These are phyloP conservation scores for Cupressus sempervirens DNA, from an alignment of 75 land plant genomes.

Conservation along the genomic window DNA sequence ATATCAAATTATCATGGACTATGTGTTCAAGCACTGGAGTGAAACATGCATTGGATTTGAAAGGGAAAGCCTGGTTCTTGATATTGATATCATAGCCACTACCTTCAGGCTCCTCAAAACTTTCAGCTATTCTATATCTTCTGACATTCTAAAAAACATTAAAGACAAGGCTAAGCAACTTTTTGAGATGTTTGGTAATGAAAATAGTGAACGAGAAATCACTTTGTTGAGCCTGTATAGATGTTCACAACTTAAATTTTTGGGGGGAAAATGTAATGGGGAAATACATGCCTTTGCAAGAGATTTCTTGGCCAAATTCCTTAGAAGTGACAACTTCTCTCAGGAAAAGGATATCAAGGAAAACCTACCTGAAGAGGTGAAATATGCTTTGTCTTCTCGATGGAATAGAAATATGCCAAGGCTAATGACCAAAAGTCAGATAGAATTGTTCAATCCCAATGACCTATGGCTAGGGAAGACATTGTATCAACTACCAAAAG, in stretches of 20 bases:
- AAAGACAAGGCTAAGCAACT: too few species aligned
- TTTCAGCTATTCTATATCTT: neutral
- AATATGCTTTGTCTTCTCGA: conserved; percentile 10
- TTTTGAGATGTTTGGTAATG: too few species aligned
- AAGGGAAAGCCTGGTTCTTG: too few species aligned
- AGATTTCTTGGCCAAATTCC: neutral
- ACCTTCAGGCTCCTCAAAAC: too few species aligned
- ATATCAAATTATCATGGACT: too few species aligned
- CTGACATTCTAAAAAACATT: conserved; percentile 7
- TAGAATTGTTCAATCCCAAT: too few species aligned
- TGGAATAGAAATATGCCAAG: conserved; percentile 73
- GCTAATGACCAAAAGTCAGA: neutral
- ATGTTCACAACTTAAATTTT: conserved; percentile 34
- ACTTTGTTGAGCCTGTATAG: conserved; percentile 57
- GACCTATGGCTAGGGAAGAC: too few species aligned
- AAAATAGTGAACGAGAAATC: conserved; percentile 66
- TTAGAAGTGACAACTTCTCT: neutral
- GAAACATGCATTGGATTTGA: too few species aligned
- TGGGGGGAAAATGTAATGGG: too few species aligned
- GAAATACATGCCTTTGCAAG: too few species aligned
- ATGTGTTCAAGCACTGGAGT: too few species aligned
- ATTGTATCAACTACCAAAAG: conserved; percentile 57
- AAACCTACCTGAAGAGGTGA: conserved; percentile 14
- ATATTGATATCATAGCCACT: too few species aligned
- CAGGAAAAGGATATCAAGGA: conserved; percentile 20